A percentile compares a stretch with the other conserved stretches of the same genome.
Evolutionary conservation across 148 eudicot genomes (phyloP).

Genomic region (Suaeda aralocaspica): DNA sequence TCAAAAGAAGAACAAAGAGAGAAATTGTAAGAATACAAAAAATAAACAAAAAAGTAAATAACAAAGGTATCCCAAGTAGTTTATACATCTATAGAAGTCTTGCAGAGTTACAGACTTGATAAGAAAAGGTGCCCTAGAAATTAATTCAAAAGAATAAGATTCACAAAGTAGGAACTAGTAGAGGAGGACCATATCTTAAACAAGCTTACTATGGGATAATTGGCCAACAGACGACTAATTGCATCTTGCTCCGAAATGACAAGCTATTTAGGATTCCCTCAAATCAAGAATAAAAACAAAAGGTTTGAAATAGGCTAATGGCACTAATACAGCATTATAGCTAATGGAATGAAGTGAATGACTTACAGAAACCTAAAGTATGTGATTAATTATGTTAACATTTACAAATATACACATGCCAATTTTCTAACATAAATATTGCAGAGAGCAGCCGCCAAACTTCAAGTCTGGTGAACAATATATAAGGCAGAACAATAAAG

Average conservation of each 20-base stretch:
- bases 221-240: slow-evolving; percentile 4
- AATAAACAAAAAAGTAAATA: neutral
- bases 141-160: neutral
- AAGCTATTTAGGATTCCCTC: neutral
- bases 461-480: neutral
- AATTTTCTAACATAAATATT: neutral
- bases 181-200: neutral
- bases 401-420: neutral
- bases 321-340: neutral
- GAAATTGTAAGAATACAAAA: neutral
- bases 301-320: neutral
- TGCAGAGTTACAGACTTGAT: neutral
- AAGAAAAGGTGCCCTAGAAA: neutral
- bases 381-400: neutral
- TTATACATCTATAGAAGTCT: neutral
- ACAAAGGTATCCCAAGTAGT: neutral
- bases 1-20: neutral
- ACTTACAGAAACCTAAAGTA: neutral
- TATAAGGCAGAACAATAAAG: neutral
- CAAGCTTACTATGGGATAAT: neutral
- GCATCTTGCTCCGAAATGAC: neutral
- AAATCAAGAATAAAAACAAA: neutral
- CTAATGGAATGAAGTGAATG: neutral
- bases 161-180: neutral
- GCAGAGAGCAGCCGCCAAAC: neutral